These are phyloP conservation scores for Phytophthora sp. DNA, from an alignment of 352 stramenopile species.

Conservation along the genomic window DNA sequence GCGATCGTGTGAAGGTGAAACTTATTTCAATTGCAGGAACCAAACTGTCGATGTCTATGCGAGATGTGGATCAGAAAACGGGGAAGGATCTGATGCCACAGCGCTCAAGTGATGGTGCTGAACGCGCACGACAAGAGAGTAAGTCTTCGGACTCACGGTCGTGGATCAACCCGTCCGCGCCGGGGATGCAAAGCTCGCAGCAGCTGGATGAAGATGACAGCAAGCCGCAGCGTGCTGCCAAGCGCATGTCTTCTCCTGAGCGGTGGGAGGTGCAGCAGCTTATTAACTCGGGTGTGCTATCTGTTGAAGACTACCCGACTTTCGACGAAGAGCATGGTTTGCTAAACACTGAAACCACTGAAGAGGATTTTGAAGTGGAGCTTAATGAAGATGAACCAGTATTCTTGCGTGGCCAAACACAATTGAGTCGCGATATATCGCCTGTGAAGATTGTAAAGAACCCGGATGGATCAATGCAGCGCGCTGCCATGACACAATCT, in stretches of 20 bases:
- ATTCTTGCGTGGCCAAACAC: slow-evolving; percentile 96
- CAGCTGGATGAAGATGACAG: slow-evolving; percentile 71
- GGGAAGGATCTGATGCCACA: slow-evolving; percentile 95
- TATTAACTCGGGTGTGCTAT: slow-evolving; percentile 98
- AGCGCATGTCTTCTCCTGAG: slow-evolving; percentile 96
- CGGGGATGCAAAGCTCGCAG: slow-evolving; percentile 75
- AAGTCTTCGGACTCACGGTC: slow-evolving; percentile 62
- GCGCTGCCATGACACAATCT: slow-evolving; percentile 96
- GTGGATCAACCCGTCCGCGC: slow-evolving; percentile 88
- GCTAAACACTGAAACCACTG: slow-evolving; percentile 78
- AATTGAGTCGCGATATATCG: slow-evolving; percentile 90
- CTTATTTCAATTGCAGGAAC: slow-evolving; percentile 92
- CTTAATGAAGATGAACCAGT: slow-evolving; percentile 97
- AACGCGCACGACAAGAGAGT: slow-evolving; percentile 59
- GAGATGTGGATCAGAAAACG: slow-evolving; percentile 97
- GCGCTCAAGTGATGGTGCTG: slow-evolving; percentile 72
- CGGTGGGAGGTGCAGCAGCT: slow-evolving; percentile 98
- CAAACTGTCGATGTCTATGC: slow-evolving; percentile 96
- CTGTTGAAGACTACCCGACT: slow-evolving; percentile 97
- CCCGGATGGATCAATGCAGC: slow-evolving; percentile 97
- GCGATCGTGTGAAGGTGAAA: slow-evolving; percentile 96
- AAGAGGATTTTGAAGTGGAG: slow-evolving; percentile 94
- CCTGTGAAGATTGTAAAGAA: slow-evolving; percentile 99
- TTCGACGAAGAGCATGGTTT: slow-evolving; percentile 95
- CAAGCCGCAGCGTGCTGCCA: slow-evolving; percentile 75